Conservation (phyloP, 345 rosid genomes). For the Euphorbia tirucalli region DNA sequence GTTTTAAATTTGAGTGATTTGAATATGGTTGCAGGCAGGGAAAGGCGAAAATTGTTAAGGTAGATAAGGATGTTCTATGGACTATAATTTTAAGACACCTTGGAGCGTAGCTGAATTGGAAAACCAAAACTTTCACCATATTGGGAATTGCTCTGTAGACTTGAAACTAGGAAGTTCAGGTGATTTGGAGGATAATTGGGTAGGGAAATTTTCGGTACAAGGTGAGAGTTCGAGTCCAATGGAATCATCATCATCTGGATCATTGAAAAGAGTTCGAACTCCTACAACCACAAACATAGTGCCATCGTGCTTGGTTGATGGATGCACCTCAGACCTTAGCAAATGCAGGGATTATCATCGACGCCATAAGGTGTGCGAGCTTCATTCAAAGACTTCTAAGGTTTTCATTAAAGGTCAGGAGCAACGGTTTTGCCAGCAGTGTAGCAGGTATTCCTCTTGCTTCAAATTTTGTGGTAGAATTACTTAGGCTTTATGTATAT, state of each 20-base stretch:
- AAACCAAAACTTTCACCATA: constrained; percentile 14
- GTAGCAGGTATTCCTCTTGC: constrained; percentile 55
- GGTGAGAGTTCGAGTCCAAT: constrained; percentile 30
- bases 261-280: constrained; percentile 48
- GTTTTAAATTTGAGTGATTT: not conserved
- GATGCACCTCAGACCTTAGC: constrained; percentile 63
- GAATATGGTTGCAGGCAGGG: too few relatives aligned
- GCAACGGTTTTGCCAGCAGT: constrained; percentile 80
- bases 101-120: constrained; percentile 18
- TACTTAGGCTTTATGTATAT: not conserved
- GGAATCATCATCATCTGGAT: constrained; percentile 52
- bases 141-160: constrained; percentile 25
- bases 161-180: constrained; percentile 31
- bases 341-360: constrained; percentile 71
- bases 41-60: too few relatives aligned
- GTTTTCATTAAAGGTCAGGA: constrained; percentile 59
- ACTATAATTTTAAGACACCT: constrained; percentile 23
- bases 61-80: constrained; percentile 27
- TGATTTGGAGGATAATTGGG: constrained; percentile 21
- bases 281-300: constrained; percentile 38
- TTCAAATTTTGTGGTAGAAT: not conserved
- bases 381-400: constrained; percentile 59
- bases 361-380: constrained; percentile 74
- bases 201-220: constrained; percentile 11
- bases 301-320: constrained; percentile 74